Percentiles rank a stretch among this genome's conserved stretches.
These are phyloP conservation scores for Parathielavia hyrcaniae DNA, from an alignment of 495 filamentous ascomycete species.

Conservation along the genomic window DNA sequence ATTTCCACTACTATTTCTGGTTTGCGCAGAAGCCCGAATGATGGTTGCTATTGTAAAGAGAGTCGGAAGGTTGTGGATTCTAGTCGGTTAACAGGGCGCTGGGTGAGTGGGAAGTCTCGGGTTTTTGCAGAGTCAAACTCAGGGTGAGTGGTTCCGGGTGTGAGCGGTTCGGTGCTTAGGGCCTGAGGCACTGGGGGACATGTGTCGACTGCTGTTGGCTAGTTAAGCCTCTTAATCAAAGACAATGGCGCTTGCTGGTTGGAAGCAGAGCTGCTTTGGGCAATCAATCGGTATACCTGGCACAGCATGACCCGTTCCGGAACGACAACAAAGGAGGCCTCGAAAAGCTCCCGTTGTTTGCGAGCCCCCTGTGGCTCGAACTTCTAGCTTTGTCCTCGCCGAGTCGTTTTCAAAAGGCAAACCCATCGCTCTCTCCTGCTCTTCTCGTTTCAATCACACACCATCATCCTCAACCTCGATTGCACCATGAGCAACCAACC, in stretches of 20 bases:
- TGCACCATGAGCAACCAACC: background rate
- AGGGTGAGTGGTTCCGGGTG: background rate
- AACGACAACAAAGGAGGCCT: background rate
- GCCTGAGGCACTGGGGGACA: background rate
- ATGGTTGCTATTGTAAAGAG: background rate
- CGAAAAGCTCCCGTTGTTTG: background rate
- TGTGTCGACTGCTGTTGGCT: background rate
- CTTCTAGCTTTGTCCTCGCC: background rate
- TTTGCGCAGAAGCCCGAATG: conserved; percentile 32
- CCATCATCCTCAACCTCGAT: background rate
- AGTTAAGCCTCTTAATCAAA: background rate
- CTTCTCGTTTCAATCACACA: background rate
- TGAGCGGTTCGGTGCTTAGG: background rate
- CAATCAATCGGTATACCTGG: background rate
- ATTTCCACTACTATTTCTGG: conserved; percentile 39
- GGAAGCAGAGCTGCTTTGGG: background rate
- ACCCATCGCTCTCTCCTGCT: background rate
- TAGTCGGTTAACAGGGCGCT: background rate
- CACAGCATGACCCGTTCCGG: background rate
- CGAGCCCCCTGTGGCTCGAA: background rate
- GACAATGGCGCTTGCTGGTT: background rate
- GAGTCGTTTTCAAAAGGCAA: background rate
- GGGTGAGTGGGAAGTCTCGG: background rate
- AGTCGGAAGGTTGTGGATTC: background rate
- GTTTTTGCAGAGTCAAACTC: background rate